Base-by-base conservation (phyloP, 768 basidiomycete genomes). In the Suillus weaverae region DNA sequence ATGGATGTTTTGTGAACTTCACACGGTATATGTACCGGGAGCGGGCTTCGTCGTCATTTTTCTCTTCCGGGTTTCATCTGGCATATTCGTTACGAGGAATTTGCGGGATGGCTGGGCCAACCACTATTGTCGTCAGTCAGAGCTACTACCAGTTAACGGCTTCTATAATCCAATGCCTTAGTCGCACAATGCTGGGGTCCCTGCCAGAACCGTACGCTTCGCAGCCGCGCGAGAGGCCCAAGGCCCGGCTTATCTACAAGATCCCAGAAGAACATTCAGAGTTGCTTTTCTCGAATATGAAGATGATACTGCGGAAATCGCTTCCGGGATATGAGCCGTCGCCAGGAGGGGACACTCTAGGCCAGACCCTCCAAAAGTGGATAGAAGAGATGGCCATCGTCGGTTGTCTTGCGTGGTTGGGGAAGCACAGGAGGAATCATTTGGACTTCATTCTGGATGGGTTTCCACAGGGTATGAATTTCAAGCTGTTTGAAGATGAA, bases 11-110 rank as follows among this genome's bases (percentile, higher is more conserved):
- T 62, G 66, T 76, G 53, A 63, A 76, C 67, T 76, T 76, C 70
- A 75, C 78, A 35, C 71, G 71, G 30, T 66, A 77, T 55, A 70
- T 70, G 33, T 67, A 77, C 48, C 26, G 26, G 26, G 67, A 79
- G 59, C 69, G 77, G 38, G 9, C 13, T 18, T 61, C 9, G 2
- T 13, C 5, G 14, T 22, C 43, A 46, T 5, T 0, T 41, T 22
- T 35, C 60, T 30, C 43, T 55, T 64, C 33, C 5, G 44, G 16
- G 20, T 22, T 20, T 20, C 55, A 18, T n/a, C 41, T 35, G 33
- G 46, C 51, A 33, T 61, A 36, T 22, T 26, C 26, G 13, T 60
- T 39, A 32, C 56, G 56, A 22, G 22, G 26, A 18, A 4, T 39
- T 7, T 59, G 22, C 26, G 38, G 38, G 2, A 41, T 59, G 43